A percentile compares a stretch with the other conserved stretches of the same genome.
Evolutionary conservation across 345 rosid species (phyloP).

Genomic region (Turritis glabra): DNA sequence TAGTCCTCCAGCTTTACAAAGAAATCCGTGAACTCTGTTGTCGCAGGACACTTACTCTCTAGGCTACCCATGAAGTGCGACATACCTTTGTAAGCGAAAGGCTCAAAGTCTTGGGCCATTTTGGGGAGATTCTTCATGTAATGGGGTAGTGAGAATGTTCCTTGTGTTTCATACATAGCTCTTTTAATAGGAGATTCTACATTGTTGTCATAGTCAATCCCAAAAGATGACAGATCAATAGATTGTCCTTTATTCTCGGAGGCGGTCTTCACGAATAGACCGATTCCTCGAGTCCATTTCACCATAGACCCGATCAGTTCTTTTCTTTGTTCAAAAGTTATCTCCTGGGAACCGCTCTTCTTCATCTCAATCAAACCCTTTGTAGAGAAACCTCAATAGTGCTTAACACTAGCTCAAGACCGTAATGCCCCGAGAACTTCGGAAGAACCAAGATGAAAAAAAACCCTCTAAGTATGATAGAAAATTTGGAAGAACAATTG

Average conservation of each 20-base stretch:
- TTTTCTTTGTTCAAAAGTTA: slow-evolving; percentile 23
- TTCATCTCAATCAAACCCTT: slow-evolving; percentile 12
- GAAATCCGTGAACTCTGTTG: slow-evolving; percentile 17
- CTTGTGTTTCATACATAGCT: slow-evolving; percentile 23
- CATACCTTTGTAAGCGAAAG: slow-evolving; percentile 35
- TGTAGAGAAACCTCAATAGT: no score
- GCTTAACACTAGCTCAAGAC: no score
- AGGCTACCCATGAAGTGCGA: slow-evolving; percentile 25
- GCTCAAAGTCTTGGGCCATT: slow-evolving; percentile 26
- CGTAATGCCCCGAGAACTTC: no score
- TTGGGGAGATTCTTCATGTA: slow-evolving; percentile 26
- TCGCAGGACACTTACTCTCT: slow-evolving; percentile 18
- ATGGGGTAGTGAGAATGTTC: slow-evolving; percentile 12
- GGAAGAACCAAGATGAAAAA: no score
- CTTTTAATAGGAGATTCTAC: slow-evolving; percentile 5
- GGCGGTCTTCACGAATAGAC: slow-evolving; percentile 8
- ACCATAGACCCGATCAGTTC: not conserved
- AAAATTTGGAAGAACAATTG: no score
- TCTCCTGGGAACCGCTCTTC: slow-evolving; percentile 10
- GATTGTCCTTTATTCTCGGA: slow-evolving; percentile 21
- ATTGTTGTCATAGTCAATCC: slow-evolving; percentile 14
- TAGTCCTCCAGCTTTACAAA: slow-evolving; percentile 19
- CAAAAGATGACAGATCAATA: slow-evolving; percentile 22
- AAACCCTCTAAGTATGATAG: no score
- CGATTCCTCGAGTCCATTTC: slow-evolving; percentile 10